phyloP scores from a whole-genome alignment of 176 grass and related monocot genomes.

The Musa troglodytarum region DNA sequence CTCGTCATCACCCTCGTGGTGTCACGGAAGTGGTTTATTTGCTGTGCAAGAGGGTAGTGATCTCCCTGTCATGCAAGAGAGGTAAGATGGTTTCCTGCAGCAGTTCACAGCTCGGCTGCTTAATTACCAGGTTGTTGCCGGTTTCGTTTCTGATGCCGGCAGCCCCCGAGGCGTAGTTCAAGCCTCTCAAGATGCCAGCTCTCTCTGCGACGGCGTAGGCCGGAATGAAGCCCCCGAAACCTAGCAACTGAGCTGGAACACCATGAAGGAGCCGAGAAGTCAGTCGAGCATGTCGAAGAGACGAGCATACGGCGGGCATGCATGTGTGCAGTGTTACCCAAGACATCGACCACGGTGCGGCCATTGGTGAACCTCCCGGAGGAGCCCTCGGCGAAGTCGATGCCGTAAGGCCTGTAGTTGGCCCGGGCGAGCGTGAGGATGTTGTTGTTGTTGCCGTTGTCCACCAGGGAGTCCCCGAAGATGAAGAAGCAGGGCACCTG shows the following conservation, averaged over 20 bases:
- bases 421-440: conserved; percentile 66
- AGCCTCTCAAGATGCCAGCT: conserved; percentile 28
- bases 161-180: conserved; percentile 83
- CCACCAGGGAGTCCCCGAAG: conserved; percentile 84
- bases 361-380: conserved; percentile 89
- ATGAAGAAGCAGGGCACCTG: conserved; percentile 76
- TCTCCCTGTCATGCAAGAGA: conserved; percentile 30
- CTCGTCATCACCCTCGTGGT: conserved; percentile 29
- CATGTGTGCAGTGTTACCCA: conserved; percentile 26
- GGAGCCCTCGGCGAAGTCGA: conserved; percentile 62
- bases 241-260: conserved; percentile 35
- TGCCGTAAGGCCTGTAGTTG: conserved; percentile 80
- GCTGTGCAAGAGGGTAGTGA: conserved; percentile 57
- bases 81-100: too few relatives aligned
- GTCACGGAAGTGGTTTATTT: conserved; percentile 61
- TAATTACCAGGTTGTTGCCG: conserved; percentile 69
- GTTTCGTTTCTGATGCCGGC: conserved; percentile 66
- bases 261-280: neutral
- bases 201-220: conserved; percentile 41
- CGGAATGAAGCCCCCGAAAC: conserved; percentile 57
- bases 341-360: conserved; percentile 70
- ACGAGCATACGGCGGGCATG: neutral
- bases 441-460: conserved; percentile 93
- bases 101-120: neutral
- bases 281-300: neutral